Conservation (phyloP, 1,284 basidiomycete species). For the Lentinula novae-zelandiae region DNA sequence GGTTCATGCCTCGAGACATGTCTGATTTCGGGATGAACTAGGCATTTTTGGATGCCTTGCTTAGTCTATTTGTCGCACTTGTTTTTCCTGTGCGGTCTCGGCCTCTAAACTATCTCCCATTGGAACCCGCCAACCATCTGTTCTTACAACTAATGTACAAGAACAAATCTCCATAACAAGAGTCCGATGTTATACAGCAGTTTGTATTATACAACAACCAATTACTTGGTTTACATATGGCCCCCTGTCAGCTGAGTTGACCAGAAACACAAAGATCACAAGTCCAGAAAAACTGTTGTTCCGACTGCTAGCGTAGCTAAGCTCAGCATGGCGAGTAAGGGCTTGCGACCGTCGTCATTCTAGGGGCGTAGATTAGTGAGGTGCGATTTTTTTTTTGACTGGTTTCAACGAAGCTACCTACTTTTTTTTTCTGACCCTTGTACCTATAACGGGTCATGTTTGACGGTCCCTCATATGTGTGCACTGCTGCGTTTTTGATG, state of each 20-base stretch:
- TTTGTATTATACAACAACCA: neutral
- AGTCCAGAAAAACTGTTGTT: neutral
- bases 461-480: conserved; percentile 4
- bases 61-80: neutral
- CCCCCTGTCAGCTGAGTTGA: neutral
- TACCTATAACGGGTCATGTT: conserved; percentile 3
- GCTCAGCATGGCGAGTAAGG: neutral
- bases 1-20: conserved; percentile 31
- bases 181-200: neutral
- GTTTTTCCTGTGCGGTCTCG: neutral
- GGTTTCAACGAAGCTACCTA: neutral
- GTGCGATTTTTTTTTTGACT: neutral
- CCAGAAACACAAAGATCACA: neutral
- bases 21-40: neutral
- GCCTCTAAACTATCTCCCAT: neutral
- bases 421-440: conserved; percentile 6
- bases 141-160: neutral
- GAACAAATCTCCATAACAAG: neutral
- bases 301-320: conserved; percentile 1
- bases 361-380: neutral
- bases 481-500: neutral
- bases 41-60: neutral
- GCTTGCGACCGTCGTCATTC: conserved; percentile 2
- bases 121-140: neutral
- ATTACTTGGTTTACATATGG: neutral